phyloP scores from a whole-genome alignment of 2,329 filamentous ascomycete genomes.

The Cordyceps militaris region DNA sequence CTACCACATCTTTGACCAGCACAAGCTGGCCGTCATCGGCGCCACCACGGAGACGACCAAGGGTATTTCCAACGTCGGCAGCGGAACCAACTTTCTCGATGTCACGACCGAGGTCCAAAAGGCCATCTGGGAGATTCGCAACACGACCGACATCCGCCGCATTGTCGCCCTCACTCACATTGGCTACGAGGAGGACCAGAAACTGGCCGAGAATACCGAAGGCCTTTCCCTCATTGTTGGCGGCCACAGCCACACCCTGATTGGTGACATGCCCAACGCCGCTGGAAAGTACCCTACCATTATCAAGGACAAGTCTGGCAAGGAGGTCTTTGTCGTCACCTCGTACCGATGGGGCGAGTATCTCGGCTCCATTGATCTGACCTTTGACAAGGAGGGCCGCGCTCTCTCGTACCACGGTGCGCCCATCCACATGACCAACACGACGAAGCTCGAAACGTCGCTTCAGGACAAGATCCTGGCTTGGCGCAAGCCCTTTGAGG shows the following conservation, averaged over 20 bases:
- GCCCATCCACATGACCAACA: slow-evolving; percentile 57
- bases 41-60: slow-evolving; percentile 55
- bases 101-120: slow-evolving; percentile 51
- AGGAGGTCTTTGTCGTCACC: slow-evolving; percentile 63
- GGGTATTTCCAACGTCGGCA: slow-evolving; percentile 50
- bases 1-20: slow-evolving; percentile 56
- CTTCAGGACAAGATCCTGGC: slow-evolving; percentile 51
- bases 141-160: slow-evolving; percentile 54
- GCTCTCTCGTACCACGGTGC: slow-evolving; percentile 56
- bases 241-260: slow-evolving; percentile 52
- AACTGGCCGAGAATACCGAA: slow-evolving; percentile 51
- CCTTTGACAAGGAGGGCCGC: slow-evolving; percentile 53
- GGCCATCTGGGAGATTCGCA: slow-evolving; percentile 54
- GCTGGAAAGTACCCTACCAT: slow-evolving; percentile 59
- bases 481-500: slow-evolving; percentile 56
- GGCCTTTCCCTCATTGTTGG: slow-evolving; percentile 64
- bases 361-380: slow-evolving; percentile 59
- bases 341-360: slow-evolving; percentile 64
- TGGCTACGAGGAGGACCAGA: slow-evolving; percentile 56
- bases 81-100: slow-evolving; percentile 52
- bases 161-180: slow-evolving; percentile 63
- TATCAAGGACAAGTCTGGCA: slow-evolving; percentile 50
- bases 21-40: slow-evolving; percentile 56
- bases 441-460: slow-evolving; percentile 46
- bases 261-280: slow-evolving; percentile 52